Base-by-base conservation (phyloP, 805 yeast genomes). In the Hanseniaspora valbyensis region DNA sequence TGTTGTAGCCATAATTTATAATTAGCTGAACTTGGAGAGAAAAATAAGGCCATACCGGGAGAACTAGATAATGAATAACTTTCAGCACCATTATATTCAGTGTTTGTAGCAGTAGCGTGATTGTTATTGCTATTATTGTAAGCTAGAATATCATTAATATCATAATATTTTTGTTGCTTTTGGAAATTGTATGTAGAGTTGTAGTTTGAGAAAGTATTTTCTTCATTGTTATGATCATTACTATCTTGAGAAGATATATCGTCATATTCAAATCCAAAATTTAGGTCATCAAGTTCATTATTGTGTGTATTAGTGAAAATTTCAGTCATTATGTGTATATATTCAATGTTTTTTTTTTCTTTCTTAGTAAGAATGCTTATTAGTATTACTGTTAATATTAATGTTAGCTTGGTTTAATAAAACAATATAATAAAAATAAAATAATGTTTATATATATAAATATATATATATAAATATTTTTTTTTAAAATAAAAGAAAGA, bases 191-290 rank as follows among this genome's bases (percentile, higher is more conserved):
- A n/a, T n/a, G n/a, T n/a, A n/a, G n/a, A n/a, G n/a, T n/a, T n/a
- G n/a, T n/a, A n/a, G n/a, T n/a, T n/a, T n/a, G n/a, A n/a, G n/a
- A n/a, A n/a, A n/a, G n/a, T n/a, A 22, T 7, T 7, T 5, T 34
- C 39, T 7, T 18, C 24, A 34, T 4, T 19, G 6, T 34, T 14
- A 13, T 5, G 5, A 4, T 21, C 4, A 6, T 16, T 37, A 14
- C 16, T 10, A 13, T 42, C 45, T 12, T 21, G 25, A 8, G 44
- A 40, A 22, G 33, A 33, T 4, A 49, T 41, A 13, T 42, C 46
- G n/a, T 49, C 52, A 21, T 49, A 49, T 14, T 49, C 52, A 42
- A 49, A 49, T 26, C 46, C 52, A 37, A 49, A 49, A 30, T 41
- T 42, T 36, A 49, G 38, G 16, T 49, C 52, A 28, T 49, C 52